phyloP scores from a whole-genome alignment of 352 stramenopile genomes.

The Globisporangium mamillatum region DNA sequence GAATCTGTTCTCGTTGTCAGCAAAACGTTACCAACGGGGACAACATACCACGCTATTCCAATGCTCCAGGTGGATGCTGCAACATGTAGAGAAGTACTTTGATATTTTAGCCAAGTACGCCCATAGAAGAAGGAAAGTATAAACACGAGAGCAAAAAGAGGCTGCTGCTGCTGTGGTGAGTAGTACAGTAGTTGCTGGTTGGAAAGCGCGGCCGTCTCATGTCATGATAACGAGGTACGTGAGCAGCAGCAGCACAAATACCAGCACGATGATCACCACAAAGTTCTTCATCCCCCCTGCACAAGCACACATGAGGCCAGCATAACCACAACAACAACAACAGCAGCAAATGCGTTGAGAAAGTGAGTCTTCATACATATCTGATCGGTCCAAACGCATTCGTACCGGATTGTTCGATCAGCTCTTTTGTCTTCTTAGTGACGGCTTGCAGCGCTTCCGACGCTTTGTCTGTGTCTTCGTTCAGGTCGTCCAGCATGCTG shows the following conservation, averaged over 20 bases:
- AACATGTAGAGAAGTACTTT: slow-evolving; percentile 5
- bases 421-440: slow-evolving; percentile 84
- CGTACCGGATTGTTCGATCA: slow-evolving; percentile 77
- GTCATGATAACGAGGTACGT: slow-evolving; percentile 89
- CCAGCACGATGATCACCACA: slow-evolving; percentile 84
- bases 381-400: background rate
- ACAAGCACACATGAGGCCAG: background rate
- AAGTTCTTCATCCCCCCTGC: slow-evolving; percentile 84
- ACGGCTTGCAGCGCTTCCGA: slow-evolving; percentile 68
- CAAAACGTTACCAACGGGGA: background rate
- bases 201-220: slow-evolving; percentile 32
- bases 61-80: background rate
- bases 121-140: background rate
- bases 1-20: background rate
- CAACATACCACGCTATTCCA: background rate
- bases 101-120: slow-evolving; percentile 6
- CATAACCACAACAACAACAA: slow-evolving; percentile 3
- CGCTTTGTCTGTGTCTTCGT: slow-evolving; percentile 78
- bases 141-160: slow-evolving; percentile 10
- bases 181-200: background rate
- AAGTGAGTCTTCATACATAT: background rate
- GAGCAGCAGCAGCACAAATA: slow-evolving; percentile 78
- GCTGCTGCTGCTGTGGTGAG: background rate
- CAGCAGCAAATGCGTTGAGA: background rate
- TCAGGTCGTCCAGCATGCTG: slow-evolving; percentile 86